phyloP scores from a whole-genome alignment of 106 monocot species.

The Posidonia australis region DNA sequence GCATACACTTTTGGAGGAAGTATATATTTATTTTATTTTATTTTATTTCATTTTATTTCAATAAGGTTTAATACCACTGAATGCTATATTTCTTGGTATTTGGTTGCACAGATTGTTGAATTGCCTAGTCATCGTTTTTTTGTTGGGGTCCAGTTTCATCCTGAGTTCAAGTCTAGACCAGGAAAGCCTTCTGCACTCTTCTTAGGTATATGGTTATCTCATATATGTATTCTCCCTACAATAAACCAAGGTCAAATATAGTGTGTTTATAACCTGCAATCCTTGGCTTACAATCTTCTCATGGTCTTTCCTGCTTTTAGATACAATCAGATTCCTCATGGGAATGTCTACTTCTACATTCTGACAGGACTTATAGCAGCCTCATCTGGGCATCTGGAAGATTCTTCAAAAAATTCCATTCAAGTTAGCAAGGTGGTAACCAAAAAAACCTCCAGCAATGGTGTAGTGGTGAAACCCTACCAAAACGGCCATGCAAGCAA shows the following conservation, averaged over 20 bases:
- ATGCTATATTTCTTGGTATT: background rate
- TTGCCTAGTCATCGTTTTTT: constrained; percentile 77
- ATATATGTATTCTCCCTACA: background rate
- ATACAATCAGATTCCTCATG: background rate
- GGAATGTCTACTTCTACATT: background rate
- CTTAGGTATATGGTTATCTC: constrained; percentile 31
- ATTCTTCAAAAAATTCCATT: constrained; percentile 13
- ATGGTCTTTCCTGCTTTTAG: background rate
- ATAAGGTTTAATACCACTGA: constrained; percentile 48
- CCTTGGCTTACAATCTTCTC: too few relatives aligned
- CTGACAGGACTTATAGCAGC: constrained; percentile 55
- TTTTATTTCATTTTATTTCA: background rate
- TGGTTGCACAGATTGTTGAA: constrained; percentile 62
- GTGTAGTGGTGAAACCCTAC: constrained; percentile 13
- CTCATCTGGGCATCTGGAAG: constrained; percentile 50
- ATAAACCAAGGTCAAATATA: too few relatives aligned
- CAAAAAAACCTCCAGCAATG: constrained; percentile 14
- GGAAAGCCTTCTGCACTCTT: constrained; percentile 83
- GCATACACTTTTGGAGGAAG: background rate
- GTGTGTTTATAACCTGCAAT: too few relatives aligned
- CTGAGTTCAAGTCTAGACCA: constrained; percentile 94
- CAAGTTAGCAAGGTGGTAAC: background rate
- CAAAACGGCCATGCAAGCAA: constrained; percentile 23
- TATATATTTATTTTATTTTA: background rate
- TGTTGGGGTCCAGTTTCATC: constrained; percentile 95